Evolutionary conservation across 306 rosid genomes (phyloP).

Genomic region (Citrullus colocynthis): DNA sequence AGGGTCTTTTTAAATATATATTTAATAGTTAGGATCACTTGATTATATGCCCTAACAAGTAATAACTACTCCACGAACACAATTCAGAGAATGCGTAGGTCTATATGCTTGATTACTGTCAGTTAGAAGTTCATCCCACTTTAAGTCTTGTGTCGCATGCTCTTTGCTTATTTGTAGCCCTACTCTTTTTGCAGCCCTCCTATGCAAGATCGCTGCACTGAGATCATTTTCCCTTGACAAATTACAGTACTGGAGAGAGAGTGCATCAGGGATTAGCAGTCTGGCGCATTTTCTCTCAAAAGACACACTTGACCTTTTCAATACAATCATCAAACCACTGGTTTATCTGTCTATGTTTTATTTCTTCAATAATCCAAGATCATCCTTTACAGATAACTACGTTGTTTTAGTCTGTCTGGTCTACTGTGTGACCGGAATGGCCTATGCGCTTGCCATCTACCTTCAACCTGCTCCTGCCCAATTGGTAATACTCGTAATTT

Average conservation of each 20-base stretch:
- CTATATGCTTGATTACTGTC: not conserved
- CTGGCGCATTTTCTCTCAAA: slow-evolving; percentile 32
- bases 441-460: slow-evolving; percentile 25
- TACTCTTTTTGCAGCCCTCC: slow-evolving; percentile 21
- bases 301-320: slow-evolving; percentile 27
- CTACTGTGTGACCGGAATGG: slow-evolving; percentile 29
- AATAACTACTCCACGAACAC: not conserved
- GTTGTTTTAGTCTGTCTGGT: slow-evolving; percentile 25
- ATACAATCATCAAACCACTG: slow-evolving; percentile 25
- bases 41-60: not conserved
- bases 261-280: slow-evolving; percentile 30
- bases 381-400: slow-evolving; percentile 24
- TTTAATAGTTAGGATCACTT: not conserved
- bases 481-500: slow-evolving; percentile 13
- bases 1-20: not conserved
- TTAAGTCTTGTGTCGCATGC: slow-evolving; percentile 5
- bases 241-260: slow-evolving; percentile 31
- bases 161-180: slow-evolving; percentile 2
- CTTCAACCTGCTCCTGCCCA: slow-evolving; percentile 29
- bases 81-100: not conserved
- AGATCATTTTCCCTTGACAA: slow-evolving; percentile 34
- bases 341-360: slow-evolving; percentile 31
- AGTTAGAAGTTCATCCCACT: not conserved
- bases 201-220: slow-evolving; percentile 25
- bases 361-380: slow-evolving; percentile 28